Conservation (phyloP, 1,139 yeast genomes). For the Candida sp. region DNA sequence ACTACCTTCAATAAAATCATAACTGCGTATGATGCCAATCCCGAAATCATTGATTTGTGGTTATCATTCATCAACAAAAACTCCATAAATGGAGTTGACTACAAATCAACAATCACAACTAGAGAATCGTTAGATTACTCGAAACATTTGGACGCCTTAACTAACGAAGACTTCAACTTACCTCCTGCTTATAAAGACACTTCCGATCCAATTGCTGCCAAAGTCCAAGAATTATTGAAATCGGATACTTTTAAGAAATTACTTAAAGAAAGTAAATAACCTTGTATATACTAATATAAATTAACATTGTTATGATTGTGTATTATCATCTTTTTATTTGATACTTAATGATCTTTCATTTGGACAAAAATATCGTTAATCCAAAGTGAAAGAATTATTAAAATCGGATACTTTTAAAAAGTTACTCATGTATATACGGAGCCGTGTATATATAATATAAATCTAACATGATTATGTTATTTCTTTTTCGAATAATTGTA, state of each 20-base stretch:
- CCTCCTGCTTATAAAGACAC: conserved; percentile 36
- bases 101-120: conserved; percentile 68
- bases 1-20: conserved; percentile 74
- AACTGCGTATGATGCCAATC: conserved; percentile 78
- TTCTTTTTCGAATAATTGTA: too few relatives aligned
- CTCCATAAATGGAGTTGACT: conserved; percentile 77
- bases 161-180: conserved; percentile 22
- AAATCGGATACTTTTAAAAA: conserved; percentile 52
- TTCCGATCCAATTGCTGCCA: conserved; percentile 63
- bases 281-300: conserved; percentile 2
- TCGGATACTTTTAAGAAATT: conserved; percentile 51
- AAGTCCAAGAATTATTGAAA: conserved; percentile 69
- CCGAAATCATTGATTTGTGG: conserved; percentile 82
- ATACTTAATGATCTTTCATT: too few relatives aligned
- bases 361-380: too few relatives aligned
- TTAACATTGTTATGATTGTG: too few relatives aligned
- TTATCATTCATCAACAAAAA: conserved; percentile 77
- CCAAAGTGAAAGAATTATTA: conserved; percentile 71
- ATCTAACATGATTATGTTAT: too few relatives aligned
- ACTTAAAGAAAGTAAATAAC: conserved; percentile 14
- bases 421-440: too few relatives aligned
- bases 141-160: conserved; percentile 22
- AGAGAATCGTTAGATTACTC: conserved; percentile 51
- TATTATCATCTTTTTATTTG: too few relatives aligned
- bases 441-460: too few relatives aligned